Conservation (phyloP, 1,284 basidiomycete species). For the Cryptococcus sp. region DNA sequence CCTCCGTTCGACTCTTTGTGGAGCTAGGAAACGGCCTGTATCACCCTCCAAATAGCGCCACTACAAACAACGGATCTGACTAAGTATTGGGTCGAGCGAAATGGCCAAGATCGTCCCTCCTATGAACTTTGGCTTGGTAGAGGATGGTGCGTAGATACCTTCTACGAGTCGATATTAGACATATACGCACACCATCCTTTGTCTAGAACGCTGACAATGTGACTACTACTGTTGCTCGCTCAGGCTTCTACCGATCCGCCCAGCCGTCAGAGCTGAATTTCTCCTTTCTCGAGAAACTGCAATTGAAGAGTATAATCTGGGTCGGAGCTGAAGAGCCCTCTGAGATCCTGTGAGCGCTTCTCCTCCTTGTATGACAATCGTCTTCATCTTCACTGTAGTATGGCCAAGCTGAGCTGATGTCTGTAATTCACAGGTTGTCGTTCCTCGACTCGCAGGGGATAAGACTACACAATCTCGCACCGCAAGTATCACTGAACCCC, state of each 20-base stretch:
- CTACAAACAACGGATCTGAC: too few relatives aligned
- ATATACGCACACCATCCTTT: neutral
- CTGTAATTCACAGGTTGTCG: constrained; percentile 41
- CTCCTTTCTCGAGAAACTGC: constrained; percentile 58
- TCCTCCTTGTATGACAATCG: neutral
- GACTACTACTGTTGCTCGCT: neutral
- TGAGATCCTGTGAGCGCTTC: constrained; percentile 53
- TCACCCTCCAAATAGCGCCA: too few relatives aligned
- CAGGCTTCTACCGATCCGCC: constrained; percentile 57
- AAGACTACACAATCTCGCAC: constrained; percentile 45
- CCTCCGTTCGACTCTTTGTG: too few relatives aligned
- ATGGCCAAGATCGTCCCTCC: constrained; percentile 56
- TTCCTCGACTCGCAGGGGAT: constrained; percentile 50
- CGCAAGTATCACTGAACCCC: constrained; percentile 45
- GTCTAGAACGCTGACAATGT: too few relatives aligned
- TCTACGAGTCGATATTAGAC: neutral
- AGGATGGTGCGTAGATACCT: constrained; percentile 49
- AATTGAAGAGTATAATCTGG: constrained; percentile 57
- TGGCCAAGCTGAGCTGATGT: constrained; percentile 10
- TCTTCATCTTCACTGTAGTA: neutral
- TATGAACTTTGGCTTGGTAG: constrained; percentile 58
- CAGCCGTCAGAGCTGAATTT: constrained; percentile 60
- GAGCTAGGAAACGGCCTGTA: too few relatives aligned
- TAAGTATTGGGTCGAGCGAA: neutral
- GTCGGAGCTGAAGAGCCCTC: constrained; percentile 59